Base-by-base conservation (phyloP, 257 asterid genomes). In the Buddleja alternifolia region DNA sequence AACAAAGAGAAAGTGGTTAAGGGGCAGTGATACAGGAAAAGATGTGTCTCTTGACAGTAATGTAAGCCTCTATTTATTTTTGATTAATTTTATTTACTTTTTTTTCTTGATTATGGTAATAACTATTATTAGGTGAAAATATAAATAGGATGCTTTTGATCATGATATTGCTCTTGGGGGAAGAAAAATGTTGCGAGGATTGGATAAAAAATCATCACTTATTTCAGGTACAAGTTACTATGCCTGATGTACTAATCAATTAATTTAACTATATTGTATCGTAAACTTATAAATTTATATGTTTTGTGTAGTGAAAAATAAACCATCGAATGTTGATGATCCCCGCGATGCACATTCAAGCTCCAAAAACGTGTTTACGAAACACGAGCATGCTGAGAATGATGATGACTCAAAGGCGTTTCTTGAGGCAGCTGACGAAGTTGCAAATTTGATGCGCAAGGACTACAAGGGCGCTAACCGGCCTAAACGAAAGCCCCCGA, bases 401-500 rank as follows among this genome's bases (percentile, higher is more conserved):
- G 34, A 21, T 10, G 77, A 72, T 25, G 79, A 69, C 46, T 53
- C 83, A 7, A 55, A 50, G 21, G 77, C 58, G 71, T 71, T 74
- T 74, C 68, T 58, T 12, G 84, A 79, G 61, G 83, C 81, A 62
- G 84, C 79, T 4, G 80, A 82, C 6, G 89, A 85, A 75, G 75
- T 85, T 17, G 82, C 74, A 16, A 84, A 72, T 46, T 76, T 85
- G 44, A 87, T 83, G 88, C 34, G 36, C 1, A 79, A 44, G 80
- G 93, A 89, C 82, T 87, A 91, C 67, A 58, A 17, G 2, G 83
- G 69, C 1, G 32, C 10, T 44, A 72, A 41, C 8, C 59, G 55
- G 25, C 78, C 86, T 24, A 71, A 75, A 37, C 67, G 84, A 48
- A 89, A 73, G 72, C 92, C 97, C 16, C 97, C 97, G 1, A 84